Evolutionary conservation across 179 eudicot species (phyloP).

Genomic region (Spinacia oleracea): DNA sequence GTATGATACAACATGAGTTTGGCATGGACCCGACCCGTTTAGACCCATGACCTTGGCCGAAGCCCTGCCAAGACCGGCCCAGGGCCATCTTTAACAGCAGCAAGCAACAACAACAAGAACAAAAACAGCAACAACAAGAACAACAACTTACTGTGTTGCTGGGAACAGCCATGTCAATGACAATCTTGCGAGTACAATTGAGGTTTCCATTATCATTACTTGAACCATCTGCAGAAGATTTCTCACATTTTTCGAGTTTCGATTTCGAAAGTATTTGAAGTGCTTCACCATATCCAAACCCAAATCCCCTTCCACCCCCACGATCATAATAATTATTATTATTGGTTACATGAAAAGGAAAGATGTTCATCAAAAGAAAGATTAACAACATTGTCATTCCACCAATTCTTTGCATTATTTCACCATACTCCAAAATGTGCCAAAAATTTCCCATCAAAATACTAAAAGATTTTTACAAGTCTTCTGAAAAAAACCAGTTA

Average conservation of each 20-base stretch:
- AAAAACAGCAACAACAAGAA: no score
- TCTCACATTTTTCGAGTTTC: conserved; percentile 85
- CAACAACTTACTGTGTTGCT: conserved; percentile 59
- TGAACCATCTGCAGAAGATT: conserved; percentile 31
- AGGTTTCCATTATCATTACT: conserved; percentile 30
- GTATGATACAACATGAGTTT: no score
- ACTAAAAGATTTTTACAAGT: neutral
- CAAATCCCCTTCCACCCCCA: neutral
- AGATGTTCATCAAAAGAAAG: neutral
- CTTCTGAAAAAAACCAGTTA: neutral
- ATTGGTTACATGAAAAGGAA: neutral
- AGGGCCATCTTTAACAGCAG: no score
- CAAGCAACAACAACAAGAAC: no score
- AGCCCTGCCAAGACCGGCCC: no score
- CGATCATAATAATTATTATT: neutral
- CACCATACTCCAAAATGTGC: neutral
- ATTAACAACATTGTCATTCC: neutral
- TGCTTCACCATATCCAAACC: conserved; percentile 28
- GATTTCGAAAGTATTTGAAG: conserved; percentile 82
- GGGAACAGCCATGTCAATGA: conserved; percentile 82
- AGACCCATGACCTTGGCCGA: no score
- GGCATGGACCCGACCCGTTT: no score
- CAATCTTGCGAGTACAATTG: conserved; percentile 80
- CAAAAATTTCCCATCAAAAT: neutral
- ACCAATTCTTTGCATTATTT: neutral